Evolutionary conservation across 345 rosid genomes (phyloP), one percentile per base, ranked within the genome.

Genomic region (Clarkia xantiana): DNA sequence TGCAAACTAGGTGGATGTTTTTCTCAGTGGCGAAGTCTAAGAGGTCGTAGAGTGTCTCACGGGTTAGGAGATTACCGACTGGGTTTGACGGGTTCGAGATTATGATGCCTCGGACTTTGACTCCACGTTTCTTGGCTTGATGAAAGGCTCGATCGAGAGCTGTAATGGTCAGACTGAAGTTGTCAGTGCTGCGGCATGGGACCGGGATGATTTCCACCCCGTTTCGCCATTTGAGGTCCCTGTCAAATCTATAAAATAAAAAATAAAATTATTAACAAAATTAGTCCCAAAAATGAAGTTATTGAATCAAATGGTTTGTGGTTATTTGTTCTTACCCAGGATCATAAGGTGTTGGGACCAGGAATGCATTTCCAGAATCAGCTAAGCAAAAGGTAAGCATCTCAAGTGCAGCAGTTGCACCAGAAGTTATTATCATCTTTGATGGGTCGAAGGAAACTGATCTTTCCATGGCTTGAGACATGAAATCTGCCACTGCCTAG

Each of bases 301-400:
- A 42, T 51, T 47, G 41, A 44, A 18, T 54, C 56, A 44, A 47
- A 14, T 6, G 17, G 45, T 16, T 11, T 6, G 14, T 18, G 38
- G 38, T 2, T 18, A 18, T 40, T 46, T 29, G 53, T 34, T 39
- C 12, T 55, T 83, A 90, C 97, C 86, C 71, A 0, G 97, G 93
- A 38, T 65, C 54, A 56, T 75, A 81, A 1, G 96, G 97, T 3
- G 97, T 83, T 13, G 96, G 97, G 52, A 90, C 81, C 14, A 90
- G 94, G 61, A 86, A 86, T 43, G 96, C 96, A 63, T 86, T 90
- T 61, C 96, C 97, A 15, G 77, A 60, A 76, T 90, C 97, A 22
- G 96, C 97, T 57, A 90, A 59, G 63, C 94, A 83, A 74, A 83
- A 90, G 64, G 79, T 74, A 41, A 90, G 86, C 61, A 76, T 76